A percentile compares a stretch with the other conserved stretches of the same genome.
phyloP scores from a whole-genome alignment of 495 filamentous ascomycete genomes.

The Tuber melanosporum region DNA sequence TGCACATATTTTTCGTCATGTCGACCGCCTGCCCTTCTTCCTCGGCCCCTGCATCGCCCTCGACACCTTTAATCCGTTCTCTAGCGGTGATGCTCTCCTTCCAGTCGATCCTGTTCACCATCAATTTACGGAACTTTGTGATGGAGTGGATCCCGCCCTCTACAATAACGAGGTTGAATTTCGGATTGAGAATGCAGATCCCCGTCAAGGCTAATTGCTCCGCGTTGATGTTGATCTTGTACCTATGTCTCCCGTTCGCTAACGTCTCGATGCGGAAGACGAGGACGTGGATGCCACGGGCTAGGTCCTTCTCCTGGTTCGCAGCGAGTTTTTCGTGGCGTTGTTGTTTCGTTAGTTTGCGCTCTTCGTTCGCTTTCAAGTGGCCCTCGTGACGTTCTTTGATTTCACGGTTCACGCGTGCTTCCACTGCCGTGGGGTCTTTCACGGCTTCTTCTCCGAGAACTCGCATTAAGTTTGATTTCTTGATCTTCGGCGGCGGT shows the following conservation, averaged over 20 bases:
- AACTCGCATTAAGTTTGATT: slow-evolving; percentile 92
- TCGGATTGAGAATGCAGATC: slow-evolving; percentile 80
- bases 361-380: slow-evolving; percentile 70
- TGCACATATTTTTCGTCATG: slow-evolving; percentile 69
- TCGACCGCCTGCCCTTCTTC: slow-evolving; percentile 47
- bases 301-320: slow-evolving; percentile 82
- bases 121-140: slow-evolving; percentile 76
- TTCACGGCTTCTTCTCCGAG: slow-evolving; percentile 96
- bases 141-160: slow-evolving; percentile 81
- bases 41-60: slow-evolving; percentile 64
- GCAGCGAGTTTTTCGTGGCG: slow-evolving; percentile 72
- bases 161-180: slow-evolving; percentile 79
- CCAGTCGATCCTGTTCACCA: slow-evolving; percentile 92
- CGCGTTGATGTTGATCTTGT: slow-evolving; percentile 85
- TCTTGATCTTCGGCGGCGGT: slow-evolving; percentile 89
- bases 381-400: slow-evolving; percentile 73
- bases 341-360: slow-evolving; percentile 86
- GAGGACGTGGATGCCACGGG: slow-evolving; percentile 71
- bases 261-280: slow-evolving; percentile 87
- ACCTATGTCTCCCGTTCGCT: slow-evolving; percentile 83
- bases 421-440: slow-evolving; percentile 94
- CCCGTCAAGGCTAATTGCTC: slow-evolving; percentile 81
- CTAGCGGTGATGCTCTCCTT: slow-evolving; percentile 72
- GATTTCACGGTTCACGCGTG: slow-evolving; percentile 84
- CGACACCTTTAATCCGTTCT: slow-evolving; percentile 54